Conservation (phyloP, 2,329 filamentous ascomycete species). For the Graphilbum ipis-grandicollis region DNA sequence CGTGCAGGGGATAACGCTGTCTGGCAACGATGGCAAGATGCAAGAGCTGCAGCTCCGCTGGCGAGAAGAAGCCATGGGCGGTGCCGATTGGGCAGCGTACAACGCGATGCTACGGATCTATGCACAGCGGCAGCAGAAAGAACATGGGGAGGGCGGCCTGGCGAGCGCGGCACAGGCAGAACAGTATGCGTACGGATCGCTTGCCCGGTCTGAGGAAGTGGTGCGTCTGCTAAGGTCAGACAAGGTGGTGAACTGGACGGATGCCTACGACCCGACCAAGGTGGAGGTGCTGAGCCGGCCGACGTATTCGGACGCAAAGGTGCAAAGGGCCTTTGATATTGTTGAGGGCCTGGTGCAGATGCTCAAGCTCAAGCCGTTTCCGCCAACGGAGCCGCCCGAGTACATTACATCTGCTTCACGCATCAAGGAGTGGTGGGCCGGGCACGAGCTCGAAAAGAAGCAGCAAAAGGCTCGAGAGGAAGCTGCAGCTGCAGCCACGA, state of each 20-base stretch:
- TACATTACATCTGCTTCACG: conserved; percentile 31
- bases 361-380: conserved; percentile 28
- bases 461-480: conserved; percentile 19
- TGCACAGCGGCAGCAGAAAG: background rate
- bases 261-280: conserved; percentile 21
- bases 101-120: conserved; percentile 6
- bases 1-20: conserved; percentile 14
- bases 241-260: conserved; percentile 22
- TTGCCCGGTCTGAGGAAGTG: conserved; percentile 20
- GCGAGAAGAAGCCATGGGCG: conserved; percentile 19
- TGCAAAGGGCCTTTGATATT: conserved; percentile 23
- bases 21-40: conserved; percentile 21
- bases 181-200: conserved; percentile 1
- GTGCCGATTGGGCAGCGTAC: conserved; percentile 7
- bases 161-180: conserved; percentile 10
- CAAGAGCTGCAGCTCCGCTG: conserved; percentile 32
- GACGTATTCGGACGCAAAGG: conserved; percentile 18
- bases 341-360: conserved; percentile 24
- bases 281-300: conserved; percentile 15
- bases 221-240: conserved; percentile 26
- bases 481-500: conserved; percentile 4
- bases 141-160: conserved; percentile 5
- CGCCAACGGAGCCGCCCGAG: conserved; percentile 31
- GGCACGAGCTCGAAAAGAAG: conserved; percentile 20
- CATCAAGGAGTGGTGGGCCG: conserved; percentile 34